Conservation (phyloP, 768 basidiomycete genomes). For the Lentinula sp. region DNA sequence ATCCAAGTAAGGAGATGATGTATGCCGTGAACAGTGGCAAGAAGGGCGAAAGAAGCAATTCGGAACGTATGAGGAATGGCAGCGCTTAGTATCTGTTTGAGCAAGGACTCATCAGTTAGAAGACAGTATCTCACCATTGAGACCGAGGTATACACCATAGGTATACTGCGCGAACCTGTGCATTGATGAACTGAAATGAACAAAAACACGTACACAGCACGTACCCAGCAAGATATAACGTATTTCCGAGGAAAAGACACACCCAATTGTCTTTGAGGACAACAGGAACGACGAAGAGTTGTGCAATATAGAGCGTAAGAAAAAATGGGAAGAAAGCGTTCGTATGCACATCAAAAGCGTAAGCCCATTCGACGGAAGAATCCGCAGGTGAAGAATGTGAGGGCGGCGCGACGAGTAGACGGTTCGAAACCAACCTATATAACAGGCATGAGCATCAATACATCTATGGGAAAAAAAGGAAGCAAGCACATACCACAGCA, state of each 20-base stretch:
- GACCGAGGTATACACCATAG: conserved; percentile 85
- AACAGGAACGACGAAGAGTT: conserved; percentile 81
- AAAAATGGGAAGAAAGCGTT: conserved; percentile 96
- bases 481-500: conserved; percentile 55
- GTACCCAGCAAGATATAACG: conserved; percentile 82
- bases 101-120: conserved; percentile 9
- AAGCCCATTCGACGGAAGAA: conserved; percentile 82
- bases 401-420: conserved; percentile 61
- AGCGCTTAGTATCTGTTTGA: conserved; percentile 46
- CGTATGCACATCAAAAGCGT: conserved; percentile 95
- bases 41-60: conserved; percentile 86
- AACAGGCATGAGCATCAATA: background rate
- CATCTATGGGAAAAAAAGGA: background rate
- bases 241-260: conserved; percentile 91
- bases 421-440: conserved; percentile 64
- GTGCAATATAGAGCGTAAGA: conserved; percentile 83
- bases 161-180: conserved; percentile 83
- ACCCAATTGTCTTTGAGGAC: conserved; percentile 86
- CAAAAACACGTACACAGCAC: conserved; percentile 17
- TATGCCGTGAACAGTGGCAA: conserved; percentile 84
- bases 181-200: background rate
- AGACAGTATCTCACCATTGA: conserved; percentile 53
- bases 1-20: conserved; percentile 80
- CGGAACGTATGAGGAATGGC: conserved; percentile 90
- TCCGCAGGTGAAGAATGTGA: conserved; percentile 68